Evolutionary conservation across 164 flowering plant species (phyloP), one percentile per base, ranked within the genome.

Genomic region (Magnolia changhungtana): DNA sequence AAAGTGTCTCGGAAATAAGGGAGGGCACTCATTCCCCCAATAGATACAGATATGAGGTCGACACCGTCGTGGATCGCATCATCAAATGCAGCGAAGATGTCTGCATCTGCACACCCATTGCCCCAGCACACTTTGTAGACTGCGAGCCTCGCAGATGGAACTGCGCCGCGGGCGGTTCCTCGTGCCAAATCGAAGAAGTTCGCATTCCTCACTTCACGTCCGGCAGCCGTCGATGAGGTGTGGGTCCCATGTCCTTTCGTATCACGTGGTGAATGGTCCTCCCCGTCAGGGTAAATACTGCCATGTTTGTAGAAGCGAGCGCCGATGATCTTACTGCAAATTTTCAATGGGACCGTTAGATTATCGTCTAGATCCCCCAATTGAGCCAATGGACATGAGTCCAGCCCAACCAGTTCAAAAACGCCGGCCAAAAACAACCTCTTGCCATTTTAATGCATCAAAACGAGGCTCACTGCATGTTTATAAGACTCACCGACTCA

Each of bases 1-100:
- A 90, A 81, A 0, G 83, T 7, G 71, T 95, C 97, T 1, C 31
- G 0, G 0, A 69, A 13, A 69, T 85, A 91, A 19, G 61, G 27
- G 6, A 75, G 79, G 0, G 63, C 69, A 0, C 77, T 5, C 0
- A 14, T 45, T 0, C 89, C 88, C 9, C 93, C 97, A 21, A 95
- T 81, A 0, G 97, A 95, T 50, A 91, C 67, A 11, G 96, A 91
- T 55, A 95, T 79, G n/a, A 95, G 50, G 74, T 95, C 95, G 6
- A 93, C 98, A 7, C 98, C 98, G 61, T 95, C 98, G 4, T 75
- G n/a, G 27, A 91, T 85, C 9, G 98, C 98, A 55, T 86, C 85
- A 18, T 95, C 97, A 72, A 91, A 88, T 19, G 81, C 97, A 4
- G 95, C 95, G 3, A 95, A 86, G 23, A 95, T 77, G 85, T 90